Base-by-base conservation (phyloP, 2,329 filamentous ascomycete genomes). In the Alternaria arbusti region DNA sequence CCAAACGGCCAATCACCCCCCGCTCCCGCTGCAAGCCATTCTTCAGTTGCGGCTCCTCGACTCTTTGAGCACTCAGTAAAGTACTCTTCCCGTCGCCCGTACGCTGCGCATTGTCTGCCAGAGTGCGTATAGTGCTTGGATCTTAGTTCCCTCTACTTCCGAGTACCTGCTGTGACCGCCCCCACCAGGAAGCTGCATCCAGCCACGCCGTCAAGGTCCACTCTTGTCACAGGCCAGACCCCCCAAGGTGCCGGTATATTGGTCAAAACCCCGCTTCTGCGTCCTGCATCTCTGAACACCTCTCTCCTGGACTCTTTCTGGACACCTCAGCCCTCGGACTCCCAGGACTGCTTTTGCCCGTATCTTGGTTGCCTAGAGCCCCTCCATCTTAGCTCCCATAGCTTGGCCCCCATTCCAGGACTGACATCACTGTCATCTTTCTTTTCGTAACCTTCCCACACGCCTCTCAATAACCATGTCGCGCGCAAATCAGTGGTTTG, bases 401-500 rank as follows among this genome's bases (percentile, higher is more conserved):
- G 69, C 76, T 76, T 77, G 76, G 77, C 74, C 72, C 74, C 72
- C 61, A 22, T 64, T 68, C 54, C 68, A 66, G 71, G 63, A 74
- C 73, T 78, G 77, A 75, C 76, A 76, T 76, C 73, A 78, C 76
- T 74, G 73, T 71, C 71, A 46, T 74, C 72, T 76, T 78, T 77
- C 67, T 64, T 74, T 74, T 73, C 67, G 22, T 69, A 65, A 60
- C 66, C 65, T 61, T 59, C 67, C 63, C 63, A 65, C 69, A 69
- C 68, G 44, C 52, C 30, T 47, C 59, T 30, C 59, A 44, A 20
- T 68, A 75, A 70, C 61, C 64, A 79, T 79, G 73, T 77, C 74
- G 65, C 73, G 73, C 57, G 71, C 70, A 78, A 75, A 82, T 76
- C 79, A 84, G 76, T 85, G 83, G 83, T 85, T 84, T 71, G 79